Percentiles rank a stretch among this genome's conserved stretches.
phyloP scores from a whole-genome alignment of 192 early-diverging fungal species.

The Backusella luteola region DNA sequence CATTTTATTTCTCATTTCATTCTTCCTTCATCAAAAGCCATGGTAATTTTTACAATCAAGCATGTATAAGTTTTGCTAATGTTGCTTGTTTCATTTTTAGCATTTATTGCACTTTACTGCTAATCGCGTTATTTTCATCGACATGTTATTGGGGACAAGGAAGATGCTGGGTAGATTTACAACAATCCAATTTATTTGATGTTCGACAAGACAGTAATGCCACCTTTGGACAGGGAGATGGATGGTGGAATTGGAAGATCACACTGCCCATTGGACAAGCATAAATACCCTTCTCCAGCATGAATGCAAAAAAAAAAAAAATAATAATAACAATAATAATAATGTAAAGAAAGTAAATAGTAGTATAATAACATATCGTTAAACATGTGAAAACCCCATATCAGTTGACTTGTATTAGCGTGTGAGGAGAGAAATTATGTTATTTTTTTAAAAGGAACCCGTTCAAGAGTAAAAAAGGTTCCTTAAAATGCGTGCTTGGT shows the following conservation, averaged over 20 bases:
- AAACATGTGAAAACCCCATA: neutral
- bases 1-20: conserved; percentile 51
- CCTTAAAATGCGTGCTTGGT: no score
- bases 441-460: no score
- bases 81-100: conserved; percentile 27
- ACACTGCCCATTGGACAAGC: conserved; percentile 26
- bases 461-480: no score
- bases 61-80: no score
- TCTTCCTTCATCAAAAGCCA: conserved; percentile 57
- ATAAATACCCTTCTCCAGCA: neutral
- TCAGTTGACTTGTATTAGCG: no score
- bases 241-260: conserved; percentile 38
- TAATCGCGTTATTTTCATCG: conserved; percentile 54
- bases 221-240: conserved; percentile 31
- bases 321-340: no score
- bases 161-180: conserved; percentile 57
- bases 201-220: conserved; percentile 26
- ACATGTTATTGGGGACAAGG: conserved; percentile 65
- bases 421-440: no score
- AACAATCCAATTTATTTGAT: conserved; percentile 36
- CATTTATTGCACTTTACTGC: conserved; percentile 53
- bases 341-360: neutral
- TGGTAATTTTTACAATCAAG: conserved; percentile 32
- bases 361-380: neutral
- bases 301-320: neutral